Evolutionary conservation across 192 early-diverging fungal species (phyloP).

Genomic region (Coemansia guatemalensis): DNA sequence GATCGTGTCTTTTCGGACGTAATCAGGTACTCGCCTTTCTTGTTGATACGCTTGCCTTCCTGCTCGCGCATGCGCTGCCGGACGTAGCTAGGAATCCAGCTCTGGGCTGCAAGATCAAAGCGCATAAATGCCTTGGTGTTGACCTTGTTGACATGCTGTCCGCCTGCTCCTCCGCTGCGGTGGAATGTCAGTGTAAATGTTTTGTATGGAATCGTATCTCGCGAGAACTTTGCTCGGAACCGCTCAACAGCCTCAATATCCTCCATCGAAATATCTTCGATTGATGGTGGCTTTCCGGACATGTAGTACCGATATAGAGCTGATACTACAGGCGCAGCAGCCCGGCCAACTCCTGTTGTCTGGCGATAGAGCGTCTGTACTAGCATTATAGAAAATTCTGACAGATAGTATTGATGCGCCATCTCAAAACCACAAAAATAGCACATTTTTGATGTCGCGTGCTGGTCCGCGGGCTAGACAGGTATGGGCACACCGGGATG

Average conservation of each 20-base stretch:
- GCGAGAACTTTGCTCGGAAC: constrained; percentile 55
- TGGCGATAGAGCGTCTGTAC: no score
- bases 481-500: constrained; percentile 20
- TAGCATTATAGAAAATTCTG: no score
- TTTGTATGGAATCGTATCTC: constrained; percentile 62
- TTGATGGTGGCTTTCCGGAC: not conserved
- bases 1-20: constrained; percentile 75
- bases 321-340: no score
- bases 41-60: constrained; percentile 63
- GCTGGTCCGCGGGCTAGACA: no score
- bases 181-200: constrained; percentile 60
- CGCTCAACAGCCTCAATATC: constrained; percentile 51
- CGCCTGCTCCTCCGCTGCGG: constrained; percentile 82
- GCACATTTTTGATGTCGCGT: no score
- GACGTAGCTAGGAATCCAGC: constrained; percentile 76
- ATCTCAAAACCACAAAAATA: no score
- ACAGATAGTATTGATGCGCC: no score
- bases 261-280: constrained; percentile 33
- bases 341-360: no score
- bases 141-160: constrained; percentile 95
- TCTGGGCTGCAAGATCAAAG: constrained; percentile 62
- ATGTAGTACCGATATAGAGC: no score
- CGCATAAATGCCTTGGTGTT: constrained; percentile 86
- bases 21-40: constrained; percentile 69
- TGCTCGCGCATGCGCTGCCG: constrained; percentile 58